Percentiles rank a stretch among this genome's conserved stretches.
These are phyloP conservation scores for Dactylellina leptospora DNA, from an alignment of 2,329 filamentous ascomycete species.

Conservation along the genomic window DNA sequence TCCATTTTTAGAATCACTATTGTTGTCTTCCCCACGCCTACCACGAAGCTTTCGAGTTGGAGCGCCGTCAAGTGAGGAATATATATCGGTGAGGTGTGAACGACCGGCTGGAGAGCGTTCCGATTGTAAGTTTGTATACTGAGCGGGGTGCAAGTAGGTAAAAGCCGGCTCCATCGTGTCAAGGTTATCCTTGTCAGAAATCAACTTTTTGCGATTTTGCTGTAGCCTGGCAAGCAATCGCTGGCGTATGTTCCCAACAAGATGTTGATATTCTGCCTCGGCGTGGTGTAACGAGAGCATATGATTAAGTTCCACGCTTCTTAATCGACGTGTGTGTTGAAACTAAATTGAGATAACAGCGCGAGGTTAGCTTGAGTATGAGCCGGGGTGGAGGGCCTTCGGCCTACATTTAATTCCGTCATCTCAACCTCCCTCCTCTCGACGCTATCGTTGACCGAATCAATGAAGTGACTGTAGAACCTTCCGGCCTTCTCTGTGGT, in stretches of 20 bases:
- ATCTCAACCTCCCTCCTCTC: conserved; percentile 49
- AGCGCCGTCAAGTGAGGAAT: conserved; percentile 35
- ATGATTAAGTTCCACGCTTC: conserved; percentile 40
- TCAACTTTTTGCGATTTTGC: conserved; percentile 48
- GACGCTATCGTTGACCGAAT: conserved; percentile 41
- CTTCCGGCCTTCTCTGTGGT: conserved; percentile 42
- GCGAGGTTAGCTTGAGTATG: not conserved
- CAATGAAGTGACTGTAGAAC: conserved; percentile 48
- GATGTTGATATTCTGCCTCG: conserved; percentile 49
- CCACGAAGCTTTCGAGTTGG: conserved; percentile 46
- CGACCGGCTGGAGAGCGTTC: conserved; percentile 42
- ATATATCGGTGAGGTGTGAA: conserved; percentile 43
- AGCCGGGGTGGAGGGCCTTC: not conserved
- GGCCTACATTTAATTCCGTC: conserved; percentile 44
- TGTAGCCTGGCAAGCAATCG: conserved; percentile 37
- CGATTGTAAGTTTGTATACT: conserved; percentile 32
- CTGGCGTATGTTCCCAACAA: conserved; percentile 47
- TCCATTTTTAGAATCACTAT: conserved; percentile 27
- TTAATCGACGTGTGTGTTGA: conserved; percentile 37
- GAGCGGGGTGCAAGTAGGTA: conserved; percentile 37
- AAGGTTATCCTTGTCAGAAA: conserved; percentile 51
- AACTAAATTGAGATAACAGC: conserved; percentile 16
- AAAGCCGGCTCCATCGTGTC: conserved; percentile 43
- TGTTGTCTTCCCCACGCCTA: conserved; percentile 48
- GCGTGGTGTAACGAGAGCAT: conserved; percentile 40